Evolutionary conservation across 768 basidiomycete species (phyloP), one percentile per base, ranked within the genome.

Genomic region (Lentinula boryana): DNA sequence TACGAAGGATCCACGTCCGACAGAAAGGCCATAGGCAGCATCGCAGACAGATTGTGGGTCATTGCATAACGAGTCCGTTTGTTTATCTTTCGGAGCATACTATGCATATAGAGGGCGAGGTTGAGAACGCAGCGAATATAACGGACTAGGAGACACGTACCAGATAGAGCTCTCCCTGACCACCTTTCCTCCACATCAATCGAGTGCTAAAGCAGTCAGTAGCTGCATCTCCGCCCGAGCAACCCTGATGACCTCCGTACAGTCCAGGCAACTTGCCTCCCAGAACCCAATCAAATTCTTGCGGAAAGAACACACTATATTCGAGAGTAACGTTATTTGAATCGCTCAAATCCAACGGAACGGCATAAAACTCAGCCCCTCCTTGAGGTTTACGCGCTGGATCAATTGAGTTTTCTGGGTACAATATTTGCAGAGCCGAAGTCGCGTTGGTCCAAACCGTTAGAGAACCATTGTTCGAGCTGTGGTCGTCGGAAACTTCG

Each of bases 251-350:
- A 0, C 89, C 89, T 0, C 88, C 88, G 66, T 86, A 92, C 4
- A 94, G 63, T 0, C 93, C 94, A 0, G 93, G 91, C 5, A 95
- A 70, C 72, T 97, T 95, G 6, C 94, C 94, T 4, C 83, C 93
- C 57, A 82, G 77, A 16, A 92, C 91, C 78, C 85, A 95, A 56
- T 87, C 78, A 64, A 93, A 95, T 62, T 84, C 81, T 0, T 57
- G 62, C 0, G 89, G 89, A 67, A 96, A 93, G 71, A 86, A 93
- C 9, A 92, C 84, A 68, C 84, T 85, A 69, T 93, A 95, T 21
- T 67, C 72, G 48, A 91, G 68, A 7, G 83, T 81, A 31, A 87
- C 84, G 62, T 78, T 87, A 23, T 61, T 65, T 7, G 85, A 87
- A 18, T 67, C 49, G 0, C 73, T 54, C 83, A 85, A 10, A 16